Evolutionary conservation across 1,284 basidiomycete genomes (phyloP).

Genomic region (Erythrobasidium hasegawianum): DNA sequence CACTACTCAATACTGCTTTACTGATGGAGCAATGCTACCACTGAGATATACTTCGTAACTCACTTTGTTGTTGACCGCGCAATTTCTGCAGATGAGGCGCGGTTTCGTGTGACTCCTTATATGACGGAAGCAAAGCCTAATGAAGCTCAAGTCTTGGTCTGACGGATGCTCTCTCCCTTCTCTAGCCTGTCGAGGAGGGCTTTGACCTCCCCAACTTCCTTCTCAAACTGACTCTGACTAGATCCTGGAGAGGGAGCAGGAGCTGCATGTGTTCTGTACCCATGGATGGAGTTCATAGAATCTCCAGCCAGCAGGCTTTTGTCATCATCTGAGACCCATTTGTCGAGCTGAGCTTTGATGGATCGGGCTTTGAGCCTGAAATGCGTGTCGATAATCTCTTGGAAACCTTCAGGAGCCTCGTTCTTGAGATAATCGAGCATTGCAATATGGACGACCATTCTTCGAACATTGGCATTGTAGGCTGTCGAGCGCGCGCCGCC

Average conservation of each 20-base stretch:
- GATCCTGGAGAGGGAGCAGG: not conserved
- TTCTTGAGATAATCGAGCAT: conserved; percentile 78
- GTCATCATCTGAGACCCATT: conserved; percentile 72
- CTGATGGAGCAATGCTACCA: no score
- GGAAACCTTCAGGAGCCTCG: conserved; percentile 70
- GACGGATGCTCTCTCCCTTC: conserved; percentile 14
- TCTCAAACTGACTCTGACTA: conserved; percentile 3
- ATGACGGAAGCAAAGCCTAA: no score
- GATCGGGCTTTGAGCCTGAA: conserved; percentile 73
- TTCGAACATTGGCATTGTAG: conserved; percentile 69
- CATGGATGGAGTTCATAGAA: conserved; percentile 8
- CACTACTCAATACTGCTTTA: no score
- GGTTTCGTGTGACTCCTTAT: no score
- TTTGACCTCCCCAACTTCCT: conserved; percentile 33
- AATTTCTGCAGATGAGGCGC: no score
- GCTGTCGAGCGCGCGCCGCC: conserved; percentile 53
- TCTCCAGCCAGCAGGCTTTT: conserved; percentile 54
- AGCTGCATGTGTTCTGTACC: not conserved
- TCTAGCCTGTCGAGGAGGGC: conserved; percentile 36
- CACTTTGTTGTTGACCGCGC: no score
- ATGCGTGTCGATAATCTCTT: conserved; percentile 77
- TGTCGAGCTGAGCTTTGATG: conserved; percentile 68
- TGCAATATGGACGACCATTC: conserved; percentile 81
- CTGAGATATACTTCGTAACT: no score
- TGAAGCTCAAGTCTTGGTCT: no score